Evolutionary conservation across 805 yeast species (phyloP).

Genomic region (Nakazawaea populi): DNA sequence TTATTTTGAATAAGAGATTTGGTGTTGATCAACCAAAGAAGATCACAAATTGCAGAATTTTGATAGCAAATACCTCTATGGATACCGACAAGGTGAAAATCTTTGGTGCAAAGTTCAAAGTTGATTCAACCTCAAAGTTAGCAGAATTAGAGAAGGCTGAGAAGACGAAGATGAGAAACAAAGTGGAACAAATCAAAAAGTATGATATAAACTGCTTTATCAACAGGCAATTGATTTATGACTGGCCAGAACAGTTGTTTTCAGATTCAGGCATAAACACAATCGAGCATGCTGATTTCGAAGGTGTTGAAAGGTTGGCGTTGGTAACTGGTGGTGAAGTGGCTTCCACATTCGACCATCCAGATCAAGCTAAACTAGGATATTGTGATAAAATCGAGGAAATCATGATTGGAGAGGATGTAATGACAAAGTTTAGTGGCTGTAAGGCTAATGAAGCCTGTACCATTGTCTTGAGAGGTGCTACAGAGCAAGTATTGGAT

Average conservation of each 20-base stretch:
- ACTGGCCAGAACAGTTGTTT: slow-evolving; percentile 95
- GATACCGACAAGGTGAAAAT: slow-evolving; percentile 97
- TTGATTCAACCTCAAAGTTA: slow-evolving; percentile 88
- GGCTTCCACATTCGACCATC: slow-evolving; percentile 90
- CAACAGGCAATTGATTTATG: slow-evolving; percentile 94
- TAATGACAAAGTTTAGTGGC: slow-evolving; percentile 89
- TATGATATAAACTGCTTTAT: slow-evolving; percentile 82
- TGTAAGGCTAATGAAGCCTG: slow-evolving; percentile 95
- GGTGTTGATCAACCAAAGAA: slow-evolving; percentile 93
- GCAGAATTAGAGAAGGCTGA: slow-evolving; percentile 95
- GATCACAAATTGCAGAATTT: slow-evolving; percentile 74
- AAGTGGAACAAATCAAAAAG: slow-evolving; percentile 82
- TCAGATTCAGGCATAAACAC: slow-evolving; percentile 84
- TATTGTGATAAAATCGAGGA: slow-evolving; percentile 89
- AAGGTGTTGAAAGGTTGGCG: slow-evolving; percentile 94
- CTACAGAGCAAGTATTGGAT: slow-evolving; percentile 96
- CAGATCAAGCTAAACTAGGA: slow-evolving; percentile 82
- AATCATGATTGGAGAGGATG: slow-evolving; percentile 86
- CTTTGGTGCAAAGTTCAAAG: slow-evolving; percentile 96
- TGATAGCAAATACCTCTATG: slow-evolving; percentile 92
- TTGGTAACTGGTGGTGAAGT: slow-evolving; percentile 98
- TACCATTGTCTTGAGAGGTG: slow-evolving; percentile 93
- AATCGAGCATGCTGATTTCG: slow-evolving; percentile 97
- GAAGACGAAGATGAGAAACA: slow-evolving; percentile 83
- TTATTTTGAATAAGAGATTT: slow-evolving; percentile 83